These are phyloP conservation scores for Hyphopichia buzzinii DNA, from an alignment of 1,139 yeast genomes.

Conservation along the genomic window DNA sequence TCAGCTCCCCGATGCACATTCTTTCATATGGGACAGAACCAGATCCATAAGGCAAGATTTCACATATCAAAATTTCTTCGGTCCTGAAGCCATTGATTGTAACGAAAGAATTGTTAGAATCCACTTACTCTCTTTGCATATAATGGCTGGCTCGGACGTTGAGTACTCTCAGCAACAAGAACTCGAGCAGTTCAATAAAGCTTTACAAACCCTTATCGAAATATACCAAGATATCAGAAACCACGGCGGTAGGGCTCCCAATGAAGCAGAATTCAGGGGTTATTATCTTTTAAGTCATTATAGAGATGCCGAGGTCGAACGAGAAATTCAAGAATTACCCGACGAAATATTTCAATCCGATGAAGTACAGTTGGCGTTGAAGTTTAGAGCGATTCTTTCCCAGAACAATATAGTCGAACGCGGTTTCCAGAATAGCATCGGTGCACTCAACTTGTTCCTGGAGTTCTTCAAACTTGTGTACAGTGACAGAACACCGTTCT, in stretches of 20 bases:
- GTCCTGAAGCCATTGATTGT: constrained; percentile 92
- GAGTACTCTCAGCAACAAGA: constrained; percentile 95
- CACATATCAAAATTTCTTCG: constrained; percentile 90
- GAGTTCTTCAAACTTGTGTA: constrained; percentile 62
- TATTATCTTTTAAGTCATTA: constrained; percentile 79
- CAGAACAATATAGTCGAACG: constrained; percentile 64
- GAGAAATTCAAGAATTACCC: constrained; percentile 73
- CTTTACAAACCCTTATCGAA: constrained; percentile 84
- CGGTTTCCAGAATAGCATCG: constrained; percentile 55
- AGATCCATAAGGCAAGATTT: constrained; percentile 96
- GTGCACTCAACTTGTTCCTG: constrained; percentile 59
- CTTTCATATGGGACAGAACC: constrained; percentile 99
- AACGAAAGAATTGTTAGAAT: constrained; percentile 89
- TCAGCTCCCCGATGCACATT: constrained; percentile 77
- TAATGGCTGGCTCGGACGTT: constrained; percentile 75
- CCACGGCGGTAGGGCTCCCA: constrained; percentile 67
- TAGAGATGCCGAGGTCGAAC: constrained; percentile 81
- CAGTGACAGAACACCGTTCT: constrained; percentile 55
- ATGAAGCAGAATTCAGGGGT: constrained; percentile 92
- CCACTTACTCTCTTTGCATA: constrained; percentile 77
- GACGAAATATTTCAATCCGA: constrained; percentile 48
- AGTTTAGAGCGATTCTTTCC: constrained; percentile 61
- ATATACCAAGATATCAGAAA: constrained; percentile 80
- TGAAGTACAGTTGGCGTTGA: constrained; percentile 69
- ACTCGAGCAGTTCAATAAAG: constrained; percentile 88